These are phyloP conservation scores for Ophiostoma sp. DNA, from an alignment of 2,329 filamentous ascomycete genomes.

Conservation along the genomic window DNA sequence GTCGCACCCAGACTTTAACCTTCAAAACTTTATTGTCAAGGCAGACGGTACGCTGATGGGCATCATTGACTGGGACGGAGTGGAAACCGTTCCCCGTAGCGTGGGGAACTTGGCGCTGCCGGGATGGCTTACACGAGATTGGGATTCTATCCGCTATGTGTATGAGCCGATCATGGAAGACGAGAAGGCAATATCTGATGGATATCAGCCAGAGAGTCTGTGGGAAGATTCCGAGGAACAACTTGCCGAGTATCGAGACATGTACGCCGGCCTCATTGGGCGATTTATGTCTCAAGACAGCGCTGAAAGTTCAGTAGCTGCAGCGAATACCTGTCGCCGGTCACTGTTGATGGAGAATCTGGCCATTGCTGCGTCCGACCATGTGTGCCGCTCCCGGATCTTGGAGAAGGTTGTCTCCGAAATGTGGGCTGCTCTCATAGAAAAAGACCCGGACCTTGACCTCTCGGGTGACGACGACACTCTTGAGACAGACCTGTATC, in stretches of 20 bases:
- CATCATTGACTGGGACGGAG: background rate
- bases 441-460: background rate
- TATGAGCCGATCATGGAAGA: background rate
- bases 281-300: background rate
- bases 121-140: background rate
- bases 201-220: background rate
- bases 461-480: background rate
- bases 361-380: background rate
- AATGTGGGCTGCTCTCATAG: background rate
- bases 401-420: background rate
- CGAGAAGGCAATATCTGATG: background rate
- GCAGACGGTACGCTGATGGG: background rate
- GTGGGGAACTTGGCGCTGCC: background rate
- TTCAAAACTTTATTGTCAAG: background rate
- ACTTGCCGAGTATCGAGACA: background rate
- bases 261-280: background rate
- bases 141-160: background rate
- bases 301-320: background rate
- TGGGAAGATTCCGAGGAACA: background rate
- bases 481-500: background rate
- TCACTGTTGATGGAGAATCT: background rate
- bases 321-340: background rate
- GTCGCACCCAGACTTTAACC: background rate
- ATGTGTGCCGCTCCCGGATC: background rate
- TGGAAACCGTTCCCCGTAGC: background rate